Evolutionary conservation across 768 basidiomycete genomes (phyloP), one percentile per base, ranked within the genome.

Genomic region (Lanmaoa rubissima): DNA sequence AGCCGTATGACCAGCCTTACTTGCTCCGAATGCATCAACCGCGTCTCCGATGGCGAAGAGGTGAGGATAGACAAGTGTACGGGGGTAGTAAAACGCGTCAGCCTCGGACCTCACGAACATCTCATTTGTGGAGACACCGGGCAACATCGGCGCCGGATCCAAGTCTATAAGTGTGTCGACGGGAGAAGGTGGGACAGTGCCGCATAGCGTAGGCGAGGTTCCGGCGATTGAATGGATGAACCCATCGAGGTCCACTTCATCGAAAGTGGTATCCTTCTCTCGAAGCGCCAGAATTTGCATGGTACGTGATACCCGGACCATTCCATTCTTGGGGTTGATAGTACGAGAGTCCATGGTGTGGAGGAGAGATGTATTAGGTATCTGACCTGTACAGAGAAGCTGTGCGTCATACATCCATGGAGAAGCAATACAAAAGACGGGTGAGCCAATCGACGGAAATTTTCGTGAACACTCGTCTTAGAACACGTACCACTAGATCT

Each of bases 1-100:
- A 2, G 83, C 81, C 34, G 73, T 83, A 58, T 84, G 80, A 0
- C 83, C 86, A 13, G 85, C 84, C 24, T 81, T 77, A 24, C 82
- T 78, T 0, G 84, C 86, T 7, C 84, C 84, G 55, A 84, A 86
- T 5, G 83, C 83, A 65, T 86, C 83, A 1, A 84, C 85, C 1
- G 79, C 77, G 52, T 87, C 86, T 9, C 86, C 86, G 7, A 86
- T 68, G 10, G 79, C 84, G 61, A 86, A 88, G 13, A 87, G 76
- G 56, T 84, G 74, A 0, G 79, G 76, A 62, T 83, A 82, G 19
- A 59, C n/a, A 48, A 34, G 34, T 5, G 24, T 24, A 9, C 28
- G 17, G 21, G 34, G 38, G 21, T 42, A 36, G 21, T 26, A 5
- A 0, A 77, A 72, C 21, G 74, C 75, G 10, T 54, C 56, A 44